Evolutionary conservation across 345 rosid species (phyloP), one percentile per base, ranked within the genome.

Genomic region (Populus tremula): DNA sequence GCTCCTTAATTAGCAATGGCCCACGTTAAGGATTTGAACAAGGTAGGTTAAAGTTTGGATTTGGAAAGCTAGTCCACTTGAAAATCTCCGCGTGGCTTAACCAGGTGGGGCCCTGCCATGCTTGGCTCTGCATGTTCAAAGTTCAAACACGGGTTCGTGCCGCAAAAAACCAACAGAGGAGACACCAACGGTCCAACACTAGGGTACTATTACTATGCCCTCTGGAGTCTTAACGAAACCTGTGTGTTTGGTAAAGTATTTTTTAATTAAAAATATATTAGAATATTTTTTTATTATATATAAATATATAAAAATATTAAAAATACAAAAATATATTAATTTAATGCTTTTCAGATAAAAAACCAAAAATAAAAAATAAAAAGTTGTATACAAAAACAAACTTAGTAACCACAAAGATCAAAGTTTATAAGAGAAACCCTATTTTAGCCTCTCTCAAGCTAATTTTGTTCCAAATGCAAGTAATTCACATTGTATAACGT

Each of bases 41-140:
- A n/a, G 47, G 77, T 66, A 70, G 84, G 82, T 73, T 47, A 75
- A 76, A 31, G 63, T 39, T 71, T 53, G 47, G 76, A 36, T 39
- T 71, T 53, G 47, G 76, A 36, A 82, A 73, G 73, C 76, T 10
- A 17, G 69, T 14, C 77, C 70, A 77, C 72, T 65, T 23, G 45
- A 50, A 69, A 76, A 62, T 65, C 67, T 47, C 78, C 79, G n/a
- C 75, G 77, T 78, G 84, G 71, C 75, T 54, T 17, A 18, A 13
- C 27, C 72, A 53, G 54, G 75, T 49, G 75, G 56, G 71, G 47
- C 71, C 35, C 41, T 59, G 69, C 67, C n/a, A 75, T 67, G 21
- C 80, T 77, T 73, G 85, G 77, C 78, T 35, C 49, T 54, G 29
- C 31, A 59, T 54, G 14, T 82, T 78, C 13, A 12, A 10, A 41